These are phyloP conservation scores for Alopecurus myosuroides DNA, from an alignment of 176 grass and related monocot species.

Conservation along the genomic window DNA sequence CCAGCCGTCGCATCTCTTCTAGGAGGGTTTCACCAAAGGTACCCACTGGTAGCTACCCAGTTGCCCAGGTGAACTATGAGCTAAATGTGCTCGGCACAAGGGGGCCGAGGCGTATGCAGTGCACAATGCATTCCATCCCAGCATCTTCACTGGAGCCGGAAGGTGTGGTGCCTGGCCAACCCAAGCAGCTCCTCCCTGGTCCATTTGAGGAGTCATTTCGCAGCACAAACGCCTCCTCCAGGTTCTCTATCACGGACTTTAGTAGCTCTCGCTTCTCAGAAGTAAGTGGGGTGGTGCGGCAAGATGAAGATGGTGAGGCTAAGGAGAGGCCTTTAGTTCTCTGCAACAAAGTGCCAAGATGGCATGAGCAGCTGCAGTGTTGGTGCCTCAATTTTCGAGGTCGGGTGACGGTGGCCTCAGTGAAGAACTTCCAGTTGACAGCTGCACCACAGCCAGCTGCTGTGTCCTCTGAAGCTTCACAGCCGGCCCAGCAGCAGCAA, in stretches of 20 bases:
- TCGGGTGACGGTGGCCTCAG: slow-evolving; percentile 62
- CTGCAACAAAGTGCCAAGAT: slow-evolving; percentile 70
- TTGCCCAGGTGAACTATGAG: slow-evolving; percentile 69
- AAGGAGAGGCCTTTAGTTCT: slow-evolving; percentile 70
- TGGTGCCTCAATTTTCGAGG: slow-evolving; percentile 89
- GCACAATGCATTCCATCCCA: slow-evolving; percentile 82
- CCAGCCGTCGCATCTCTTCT: slow-evolving; percentile 40
- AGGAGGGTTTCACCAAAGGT: slow-evolving; percentile 84
- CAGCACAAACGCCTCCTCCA: slow-evolving; percentile 39
- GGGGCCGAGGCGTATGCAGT: slow-evolving; percentile 73
- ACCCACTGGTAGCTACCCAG: slow-evolving; percentile 61
- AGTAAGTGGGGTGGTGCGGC: slow-evolving; percentile 28
- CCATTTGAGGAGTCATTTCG: slow-evolving; percentile 62
- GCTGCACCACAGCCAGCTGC: slow-evolving; percentile 22
- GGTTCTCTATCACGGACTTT: slow-evolving; percentile 52
- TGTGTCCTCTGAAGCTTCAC: slow-evolving; percentile 11
- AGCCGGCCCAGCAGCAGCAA: slow-evolving; percentile 13
- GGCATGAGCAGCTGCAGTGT: slow-evolving; percentile 91
- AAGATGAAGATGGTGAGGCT: slow-evolving; percentile 14
- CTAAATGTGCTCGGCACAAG: slow-evolving; percentile 77
- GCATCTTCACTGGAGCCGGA: slow-evolving; percentile 54
- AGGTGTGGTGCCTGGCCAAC: slow-evolving; percentile 55
- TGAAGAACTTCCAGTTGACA: slow-evolving; percentile 86
- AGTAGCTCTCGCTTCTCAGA: slow-evolving; percentile 73
- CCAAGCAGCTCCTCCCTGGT: slow-evolving; percentile 41